phyloP scores from a whole-genome alignment of 352 stramenopile species.

The Pythium sukuiense region DNA sequence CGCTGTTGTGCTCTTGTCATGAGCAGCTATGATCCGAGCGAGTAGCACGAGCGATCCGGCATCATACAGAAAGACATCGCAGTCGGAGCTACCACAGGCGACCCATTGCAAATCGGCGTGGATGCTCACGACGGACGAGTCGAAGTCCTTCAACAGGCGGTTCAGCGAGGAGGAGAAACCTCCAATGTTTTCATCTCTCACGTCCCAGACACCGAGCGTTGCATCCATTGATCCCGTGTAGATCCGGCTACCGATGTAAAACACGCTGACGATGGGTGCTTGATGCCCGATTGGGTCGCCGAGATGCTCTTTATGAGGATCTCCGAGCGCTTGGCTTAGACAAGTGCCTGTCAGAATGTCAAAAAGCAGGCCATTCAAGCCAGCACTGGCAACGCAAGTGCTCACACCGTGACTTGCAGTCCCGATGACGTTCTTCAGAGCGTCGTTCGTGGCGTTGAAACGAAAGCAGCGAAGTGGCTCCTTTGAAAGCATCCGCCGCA shows the following conservation, averaged over 20 bases:
- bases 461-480: conserved; percentile 68
- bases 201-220: conserved; percentile 64
- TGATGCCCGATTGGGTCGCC: conserved; percentile 61
- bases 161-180: conserved; percentile 48
- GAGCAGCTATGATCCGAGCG: conserved; percentile 49
- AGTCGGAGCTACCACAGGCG: conserved; percentile 63
- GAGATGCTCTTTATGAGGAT: conserved; percentile 62
- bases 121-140: conserved; percentile 70
- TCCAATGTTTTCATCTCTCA: conserved; percentile 52
- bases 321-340: conserved; percentile 59
- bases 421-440: conserved; percentile 70
- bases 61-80: conserved; percentile 73
- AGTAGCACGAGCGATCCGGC: conserved; percentile 40
- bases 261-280: conserved; percentile 65
- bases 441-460: conserved; percentile 73
- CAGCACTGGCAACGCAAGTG: conserved; percentile 56
- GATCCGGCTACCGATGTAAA: conserved; percentile 54
- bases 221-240: conserved; percentile 74
- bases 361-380: conserved; percentile 52
- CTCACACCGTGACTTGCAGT: conserved; percentile 64
- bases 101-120: conserved; percentile 53
- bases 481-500: conserved; percentile 68
- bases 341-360: conserved; percentile 69
- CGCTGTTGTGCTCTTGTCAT: conserved; percentile 49
- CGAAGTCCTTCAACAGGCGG: conserved; percentile 64